Conservation (phyloP, 192 early-diverging fungal genomes). For the Kickxella alabastrina region DNA sequence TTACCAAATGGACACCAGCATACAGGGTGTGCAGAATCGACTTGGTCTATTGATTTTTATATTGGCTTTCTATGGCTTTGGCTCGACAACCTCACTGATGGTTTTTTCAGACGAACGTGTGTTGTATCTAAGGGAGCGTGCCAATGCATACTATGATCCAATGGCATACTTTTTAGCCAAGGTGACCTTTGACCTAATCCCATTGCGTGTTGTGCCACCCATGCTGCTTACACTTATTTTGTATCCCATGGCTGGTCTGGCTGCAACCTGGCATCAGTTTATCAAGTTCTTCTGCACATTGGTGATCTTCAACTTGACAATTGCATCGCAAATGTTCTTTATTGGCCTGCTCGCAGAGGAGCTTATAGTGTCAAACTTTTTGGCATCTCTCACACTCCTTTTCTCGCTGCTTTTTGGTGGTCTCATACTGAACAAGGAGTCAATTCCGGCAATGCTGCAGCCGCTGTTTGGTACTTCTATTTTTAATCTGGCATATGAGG, state of each 20-base stretch:
- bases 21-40: slow-evolving; percentile 50
- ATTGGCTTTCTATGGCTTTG: slow-evolving; percentile 54
- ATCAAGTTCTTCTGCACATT: slow-evolving; percentile 73
- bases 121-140: slow-evolving; percentile 58
- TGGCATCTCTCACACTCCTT: slow-evolving; percentile 77
- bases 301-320: slow-evolving; percentile 75
- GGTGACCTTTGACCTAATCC: slow-evolving; percentile 58
- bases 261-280: slow-evolving; percentile 58
- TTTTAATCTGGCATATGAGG: slow-evolving; percentile 89
- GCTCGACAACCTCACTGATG: slow-evolving; percentile 52
- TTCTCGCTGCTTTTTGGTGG: slow-evolving; percentile 92
- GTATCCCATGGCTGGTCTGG: slow-evolving; percentile 82
- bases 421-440: slow-evolving; percentile 82
- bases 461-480: slow-evolving; percentile 60
- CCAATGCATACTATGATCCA: slow-evolving; percentile 59
- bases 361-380: slow-evolving; percentile 67
- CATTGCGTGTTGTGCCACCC: slow-evolving; percentile 75
- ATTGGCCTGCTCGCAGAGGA: slow-evolving; percentile 73
- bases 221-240: slow-evolving; percentile 76
- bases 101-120: slow-evolving; percentile 47
- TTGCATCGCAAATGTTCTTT: slow-evolving; percentile 70
- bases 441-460: slow-evolving; percentile 66
- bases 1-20: slow-evolving; percentile 45
- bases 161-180: slow-evolving; percentile 61
- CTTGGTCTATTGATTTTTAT: slow-evolving; percentile 49